phyloP scores from a whole-genome alignment of 257 asterid species.

The Solanum pimpinellifolium region DNA sequence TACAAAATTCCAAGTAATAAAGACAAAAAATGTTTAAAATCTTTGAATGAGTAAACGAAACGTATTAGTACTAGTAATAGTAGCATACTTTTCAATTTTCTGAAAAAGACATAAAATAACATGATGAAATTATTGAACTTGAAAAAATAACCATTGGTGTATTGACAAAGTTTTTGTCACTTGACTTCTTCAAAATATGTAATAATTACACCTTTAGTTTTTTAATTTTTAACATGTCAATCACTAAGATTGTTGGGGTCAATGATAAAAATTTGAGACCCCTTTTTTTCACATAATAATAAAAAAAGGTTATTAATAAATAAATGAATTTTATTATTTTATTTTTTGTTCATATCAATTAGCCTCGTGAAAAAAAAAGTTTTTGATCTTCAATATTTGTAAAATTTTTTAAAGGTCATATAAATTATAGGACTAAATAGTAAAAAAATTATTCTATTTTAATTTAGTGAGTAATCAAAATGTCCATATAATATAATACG shows the following conservation, averaged over 20 bases:
- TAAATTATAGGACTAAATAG: too few relatives aligned
- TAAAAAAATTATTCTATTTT: too few relatives aligned
- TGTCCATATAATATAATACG: too few relatives aligned
- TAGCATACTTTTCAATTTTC: neutral
- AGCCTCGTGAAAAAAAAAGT: too few relatives aligned
- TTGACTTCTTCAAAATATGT: neutral
- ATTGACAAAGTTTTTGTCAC: neutral
- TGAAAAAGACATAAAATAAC: neutral
- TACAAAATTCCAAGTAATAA: neutral
- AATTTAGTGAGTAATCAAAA: too few relatives aligned
- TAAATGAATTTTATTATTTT: too few relatives aligned
- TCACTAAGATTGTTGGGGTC: neutral
- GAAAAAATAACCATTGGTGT: neutral
- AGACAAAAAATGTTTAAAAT: neutral
- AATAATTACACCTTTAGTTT: neutral
- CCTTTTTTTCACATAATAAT: neutral
- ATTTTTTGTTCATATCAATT: too few relatives aligned
- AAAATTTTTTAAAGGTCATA: too few relatives aligned
- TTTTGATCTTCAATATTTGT: too few relatives aligned
- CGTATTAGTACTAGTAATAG: neutral
- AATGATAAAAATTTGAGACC: neutral
- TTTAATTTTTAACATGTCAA: neutral
- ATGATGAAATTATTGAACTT: neutral
- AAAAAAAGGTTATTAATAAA: too few relatives aligned
- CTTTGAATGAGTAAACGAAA: neutral